Percentiles rank a stretch among this genome's conserved stretches.
These are phyloP conservation scores for Pseudoturritis turrita DNA, from an alignment of 345 rosid genomes.

Conservation along the genomic window DNA sequence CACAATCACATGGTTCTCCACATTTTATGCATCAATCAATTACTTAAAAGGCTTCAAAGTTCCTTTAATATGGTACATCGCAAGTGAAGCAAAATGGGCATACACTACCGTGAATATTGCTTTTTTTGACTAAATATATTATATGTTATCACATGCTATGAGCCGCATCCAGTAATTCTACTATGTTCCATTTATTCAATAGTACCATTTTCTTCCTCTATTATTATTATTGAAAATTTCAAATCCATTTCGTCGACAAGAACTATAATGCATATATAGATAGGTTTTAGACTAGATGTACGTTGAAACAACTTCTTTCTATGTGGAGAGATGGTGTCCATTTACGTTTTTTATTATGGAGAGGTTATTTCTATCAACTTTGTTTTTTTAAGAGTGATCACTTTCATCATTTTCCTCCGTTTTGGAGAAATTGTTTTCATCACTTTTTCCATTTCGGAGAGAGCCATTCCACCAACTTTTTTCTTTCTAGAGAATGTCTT, in stretches of 20 bases:
- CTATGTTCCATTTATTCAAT: constrained; percentile 17
- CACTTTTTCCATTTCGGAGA: no score
- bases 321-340: no score
- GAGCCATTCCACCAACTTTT: no score
- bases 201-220: constrained; percentile 2
- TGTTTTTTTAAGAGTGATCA: no score
- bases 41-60: neutral
- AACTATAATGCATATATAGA: neutral
- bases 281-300: neutral
- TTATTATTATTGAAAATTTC: neutral
- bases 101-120: constrained; percentile 12
- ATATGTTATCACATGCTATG: constrained; percentile 14
- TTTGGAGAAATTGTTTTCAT: no score
- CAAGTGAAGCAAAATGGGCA: constrained; percentile 28
- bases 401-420: no score
- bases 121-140: neutral
- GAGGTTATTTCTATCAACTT: no score
- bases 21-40: constrained; percentile 27
- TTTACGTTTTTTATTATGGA: no score
- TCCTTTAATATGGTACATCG: constrained; percentile 18
- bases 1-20: constrained; percentile 30
- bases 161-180: constrained; percentile 20
- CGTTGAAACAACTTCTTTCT: no score
- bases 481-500: no score
- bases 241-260: neutral